Conservation (phyloP, 2,329 filamentous ascomycete species). For the Trichophyton benhamiae region DNA sequence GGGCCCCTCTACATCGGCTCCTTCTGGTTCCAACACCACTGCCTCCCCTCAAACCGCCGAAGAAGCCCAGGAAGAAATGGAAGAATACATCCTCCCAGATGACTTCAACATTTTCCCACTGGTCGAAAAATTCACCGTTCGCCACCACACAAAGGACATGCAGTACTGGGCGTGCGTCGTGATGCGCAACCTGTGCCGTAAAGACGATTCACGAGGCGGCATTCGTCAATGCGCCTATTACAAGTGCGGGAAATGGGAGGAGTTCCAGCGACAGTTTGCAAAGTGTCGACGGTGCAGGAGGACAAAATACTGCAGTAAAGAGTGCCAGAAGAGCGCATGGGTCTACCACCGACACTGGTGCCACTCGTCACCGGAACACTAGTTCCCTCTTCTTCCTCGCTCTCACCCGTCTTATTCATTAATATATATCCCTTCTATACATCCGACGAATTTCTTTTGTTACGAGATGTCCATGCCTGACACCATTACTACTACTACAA, state of each 20-base stretch:
- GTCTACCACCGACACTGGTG: constrained; percentile 98
- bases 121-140: constrained; percentile 94
- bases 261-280: constrained; percentile 90
- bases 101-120: constrained; percentile 98
- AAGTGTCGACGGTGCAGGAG: constrained; percentile 92
- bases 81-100: constrained; percentile 83
- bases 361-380: constrained; percentile 27
- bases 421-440: background rate
- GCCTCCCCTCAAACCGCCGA: constrained; percentile 15
- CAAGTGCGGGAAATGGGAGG: constrained; percentile 96
- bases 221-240: constrained; percentile 97
- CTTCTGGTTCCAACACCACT: background rate
- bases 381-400: background rate
- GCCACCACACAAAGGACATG: constrained; percentile 93
- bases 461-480: background rate
- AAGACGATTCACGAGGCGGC: constrained; percentile 86
- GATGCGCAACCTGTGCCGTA: constrained; percentile 96
- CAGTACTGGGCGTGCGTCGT: constrained; percentile 99
- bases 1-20: background rate
- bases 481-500: background rate
- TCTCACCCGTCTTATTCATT: background rate
- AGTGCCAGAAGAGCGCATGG: constrained; percentile 98
- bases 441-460: constrained; percentile 1
- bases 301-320: constrained; percentile 99
- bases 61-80: constrained; percentile 47